Evolutionary conservation across 164 flowering plant species (phyloP).

Genomic region (Magnolia sinica): DNA sequence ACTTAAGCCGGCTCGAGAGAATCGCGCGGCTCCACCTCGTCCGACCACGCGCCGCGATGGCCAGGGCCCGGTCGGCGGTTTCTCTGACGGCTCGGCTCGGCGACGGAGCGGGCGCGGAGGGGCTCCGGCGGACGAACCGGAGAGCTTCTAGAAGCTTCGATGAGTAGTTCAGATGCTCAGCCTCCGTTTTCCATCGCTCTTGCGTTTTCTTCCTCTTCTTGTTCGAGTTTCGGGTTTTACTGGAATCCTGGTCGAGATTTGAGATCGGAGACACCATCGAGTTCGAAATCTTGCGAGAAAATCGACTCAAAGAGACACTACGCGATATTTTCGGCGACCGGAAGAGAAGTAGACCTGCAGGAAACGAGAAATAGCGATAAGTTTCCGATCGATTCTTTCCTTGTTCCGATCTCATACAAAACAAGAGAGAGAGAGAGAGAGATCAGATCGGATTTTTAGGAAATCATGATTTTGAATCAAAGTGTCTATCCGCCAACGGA

Average conservation of each 20-base stretch:
- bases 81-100: slow-evolving; percentile 53
- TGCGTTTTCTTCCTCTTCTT: slow-evolving; percentile 4
- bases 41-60: slow-evolving; percentile 60
- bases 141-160: slow-evolving; percentile 61
- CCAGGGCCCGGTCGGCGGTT: slow-evolving; percentile 64
- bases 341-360: slow-evolving; percentile 6
- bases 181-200: slow-evolving; percentile 33
- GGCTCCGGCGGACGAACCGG: slow-evolving; percentile 29
- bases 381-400: not conserved
- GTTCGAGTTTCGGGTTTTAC: slow-evolving; percentile 16
- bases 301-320: not conserved
- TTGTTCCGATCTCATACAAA: not conserved
- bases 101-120: slow-evolving; percentile 22
- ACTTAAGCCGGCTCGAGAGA: slow-evolving; percentile 43
- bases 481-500: too few relatives aligned
- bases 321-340: not conserved
- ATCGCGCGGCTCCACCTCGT: slow-evolving; percentile 82
- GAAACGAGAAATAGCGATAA: not conserved
- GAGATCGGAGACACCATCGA: slow-evolving; percentile 14
- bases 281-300: not conserved
- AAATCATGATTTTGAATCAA: too few relatives aligned
- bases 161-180: slow-evolving; percentile 53
- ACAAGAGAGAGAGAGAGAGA: not conserved
- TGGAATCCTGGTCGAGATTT: slow-evolving; percentile 10
- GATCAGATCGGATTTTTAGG: too few relatives aligned